Base-by-base conservation (phyloP, 1,284 basidiomycete species). In the Thelephora terrestris region DNA sequence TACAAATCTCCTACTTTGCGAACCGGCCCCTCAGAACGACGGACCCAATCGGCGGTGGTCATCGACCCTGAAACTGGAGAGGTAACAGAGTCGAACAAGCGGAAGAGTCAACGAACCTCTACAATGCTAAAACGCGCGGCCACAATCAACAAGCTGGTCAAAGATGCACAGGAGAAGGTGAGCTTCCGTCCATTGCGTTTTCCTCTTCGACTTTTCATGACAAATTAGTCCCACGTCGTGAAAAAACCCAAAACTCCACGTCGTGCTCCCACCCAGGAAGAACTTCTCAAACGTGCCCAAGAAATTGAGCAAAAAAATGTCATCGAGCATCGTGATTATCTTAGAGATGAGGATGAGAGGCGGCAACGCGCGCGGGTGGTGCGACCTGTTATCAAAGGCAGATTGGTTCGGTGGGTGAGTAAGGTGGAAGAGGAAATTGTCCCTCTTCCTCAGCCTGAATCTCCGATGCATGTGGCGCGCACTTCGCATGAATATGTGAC, bases 301-400 rank as follows among this genome's bases (percentile, higher is more conserved):
- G 87, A 91, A 58, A 86, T 81, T 45, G 90, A 92, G 60, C 88
- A 91, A 64, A 79, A 81, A 4, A 93, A 93, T 57, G 78, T 83
- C 20, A 71, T 74, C n/a, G 81, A 87, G 45, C 82, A 92, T 55
- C 71, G 78, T 35, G 75, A 87, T 53, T 92, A 91, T 57, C 74
- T 93, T 24, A 74, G 73, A 48, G 66, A 78, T 2, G 90, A 93
- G 55, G 88, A 89, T 58, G 88, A 91, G 66, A 87, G 87, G 56
- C 77, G 86, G 21, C 78, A 75, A 54, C 74, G 77, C 46, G 78
- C 85, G 43, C 71, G 77, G 25, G 71, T 81, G 35, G 72, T 81
- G 27, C 74, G 82, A 47, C 68, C 75, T 32, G 61, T 72, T 5
- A 71, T 91, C 14, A 67, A 79, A 32, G 89, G 89, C 0, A 86